Percentiles rank a stretch among this genome's conserved stretches.
Conservation (phyloP, 345 rosid species). For the Euphorbia lathyris region DNA sequence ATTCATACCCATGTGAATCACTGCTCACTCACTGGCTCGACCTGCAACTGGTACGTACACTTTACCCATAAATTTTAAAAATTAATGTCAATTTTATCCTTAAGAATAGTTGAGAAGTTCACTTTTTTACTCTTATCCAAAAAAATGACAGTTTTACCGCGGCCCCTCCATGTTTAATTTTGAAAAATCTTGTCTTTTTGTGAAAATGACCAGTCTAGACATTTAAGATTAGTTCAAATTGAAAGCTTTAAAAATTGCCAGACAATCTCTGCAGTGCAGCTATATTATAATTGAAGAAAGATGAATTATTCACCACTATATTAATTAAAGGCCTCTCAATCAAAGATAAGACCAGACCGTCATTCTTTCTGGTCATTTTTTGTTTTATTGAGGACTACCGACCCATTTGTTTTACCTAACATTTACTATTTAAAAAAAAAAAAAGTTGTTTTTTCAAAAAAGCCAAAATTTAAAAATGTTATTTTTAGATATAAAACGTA, state of each 20-base stretch:
- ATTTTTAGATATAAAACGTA: no score
- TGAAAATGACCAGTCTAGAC: neutral
- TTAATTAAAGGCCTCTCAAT: neutral
- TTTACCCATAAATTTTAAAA: no score
- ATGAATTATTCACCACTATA: neutral
- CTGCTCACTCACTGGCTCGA: neutral
- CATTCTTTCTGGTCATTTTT: no score
- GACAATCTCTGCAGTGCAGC: conserved; percentile 7
- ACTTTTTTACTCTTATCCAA: neutral
- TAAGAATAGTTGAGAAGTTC: neutral
- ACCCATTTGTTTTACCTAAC: no score
- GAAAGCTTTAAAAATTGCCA: neutral
- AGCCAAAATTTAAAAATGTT: no score
- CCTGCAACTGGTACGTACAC: neutral
- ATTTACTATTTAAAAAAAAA: no score
- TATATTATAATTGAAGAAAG: neutral
- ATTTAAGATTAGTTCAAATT: neutral
- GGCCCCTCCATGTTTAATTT: no score
- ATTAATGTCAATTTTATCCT: neutral
- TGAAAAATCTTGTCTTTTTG: neutral
- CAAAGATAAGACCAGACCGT: neutral
- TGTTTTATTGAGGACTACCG: no score
- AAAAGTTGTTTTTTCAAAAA: no score
- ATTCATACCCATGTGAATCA: conserved; percentile 13
- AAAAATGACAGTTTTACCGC: no score